A percentile compares a stretch with the other conserved stretches of the same genome.
These are phyloP conservation scores for Artomyces pyxidatus DNA, from an alignment of 768 basidiomycete genomes.

Conservation along the genomic window DNA sequence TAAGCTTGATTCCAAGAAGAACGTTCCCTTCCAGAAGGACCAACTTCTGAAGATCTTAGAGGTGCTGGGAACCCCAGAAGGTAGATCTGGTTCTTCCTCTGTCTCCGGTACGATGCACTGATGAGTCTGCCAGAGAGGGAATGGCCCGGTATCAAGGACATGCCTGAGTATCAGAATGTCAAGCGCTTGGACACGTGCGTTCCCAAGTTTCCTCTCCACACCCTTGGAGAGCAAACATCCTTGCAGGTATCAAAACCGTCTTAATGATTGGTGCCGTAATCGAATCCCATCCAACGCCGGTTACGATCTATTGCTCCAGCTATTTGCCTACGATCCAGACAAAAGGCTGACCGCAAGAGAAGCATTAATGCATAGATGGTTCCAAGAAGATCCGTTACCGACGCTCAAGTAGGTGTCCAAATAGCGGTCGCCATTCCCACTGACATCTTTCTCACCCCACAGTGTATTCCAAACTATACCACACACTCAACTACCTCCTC, in stretches of 20 bases:
- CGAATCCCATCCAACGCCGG: constrained; percentile 55
- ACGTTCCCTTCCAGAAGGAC: constrained; percentile 93
- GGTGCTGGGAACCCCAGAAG: constrained; percentile 81
- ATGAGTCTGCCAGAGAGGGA: constrained; percentile 51
- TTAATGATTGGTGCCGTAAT: constrained; percentile 66
- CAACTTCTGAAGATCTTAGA: constrained; percentile 96
- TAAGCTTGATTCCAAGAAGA: constrained; percentile 94
- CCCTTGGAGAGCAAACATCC: background rate
- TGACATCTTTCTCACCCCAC: background rate
- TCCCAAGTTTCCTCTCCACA: constrained; percentile 7
- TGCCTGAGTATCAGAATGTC: constrained; percentile 86
- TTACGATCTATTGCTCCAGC: constrained; percentile 74
- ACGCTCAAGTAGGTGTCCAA: constrained; percentile 56
- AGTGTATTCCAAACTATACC: constrained; percentile 71
- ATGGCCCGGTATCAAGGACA: constrained; percentile 80
- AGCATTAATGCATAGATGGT: constrained; percentile 84
- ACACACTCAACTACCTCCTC: constrained; percentile 68
- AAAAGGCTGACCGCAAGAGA: constrained; percentile 75
- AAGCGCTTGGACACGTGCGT: constrained; percentile 68
- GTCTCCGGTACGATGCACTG: background rate
- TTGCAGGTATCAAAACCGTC: constrained; percentile 48
- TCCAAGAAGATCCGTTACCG: constrained; percentile 82
- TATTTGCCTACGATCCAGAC: constrained; percentile 91
- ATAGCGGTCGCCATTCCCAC: background rate
- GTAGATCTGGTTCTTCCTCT: constrained; percentile 32